Evolutionary conservation across 352 stramenopile genomes (phyloP), one percentile per base, ranked within the genome.

Genomic region (Hyaloperonospora brassicae): DNA sequence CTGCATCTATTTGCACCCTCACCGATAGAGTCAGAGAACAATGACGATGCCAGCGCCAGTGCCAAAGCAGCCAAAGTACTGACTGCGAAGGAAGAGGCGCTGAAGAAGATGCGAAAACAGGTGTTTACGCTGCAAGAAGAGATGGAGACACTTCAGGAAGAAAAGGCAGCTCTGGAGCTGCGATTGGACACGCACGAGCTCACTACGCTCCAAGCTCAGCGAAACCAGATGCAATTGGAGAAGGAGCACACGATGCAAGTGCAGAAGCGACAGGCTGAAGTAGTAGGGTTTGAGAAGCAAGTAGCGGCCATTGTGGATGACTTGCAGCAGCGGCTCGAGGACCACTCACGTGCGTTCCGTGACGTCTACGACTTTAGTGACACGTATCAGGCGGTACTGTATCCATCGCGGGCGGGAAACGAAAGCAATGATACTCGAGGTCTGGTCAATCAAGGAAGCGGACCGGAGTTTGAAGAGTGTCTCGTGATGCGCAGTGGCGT

Each of bases 401-500:
- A 51, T 42, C 36, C 39, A 12, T 17, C 45, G n/a, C n/a, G 38
- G 14, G 44, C 17, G 2, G 52, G n/a, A 22, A 12, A 2, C 45
- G 5, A 30, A 46, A 7, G 22, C 34, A 9, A 9, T 44, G 23
- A 36, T 17, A 6, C 38, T 14, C 17, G 48, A 1, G 47, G 2
- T 39, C 25, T 9, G 21, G 38, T 17, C 13, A 17, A 55, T 14
- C 22, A 55, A 17, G 25, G 39, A 23, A 23, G 34, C 11, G 47
- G 62, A 5, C n/a, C 50, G 3, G 68, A 75, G 48, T 84, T 79
- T 52, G 76, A 92, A 52, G 77, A 88, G 52, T 85, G 64, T 47
- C 52, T 89, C 2, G 75, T 83, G 2, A 73, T 93, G 61, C 84
- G 76, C 7, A 90, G 79, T 21, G 79, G 82, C 4, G 82, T 90